Percentiles rank a stretch among this genome's conserved stretches.
Conservation (phyloP, 1,284 basidiomycete genomes). For the Puccinia triticina region DNA sequence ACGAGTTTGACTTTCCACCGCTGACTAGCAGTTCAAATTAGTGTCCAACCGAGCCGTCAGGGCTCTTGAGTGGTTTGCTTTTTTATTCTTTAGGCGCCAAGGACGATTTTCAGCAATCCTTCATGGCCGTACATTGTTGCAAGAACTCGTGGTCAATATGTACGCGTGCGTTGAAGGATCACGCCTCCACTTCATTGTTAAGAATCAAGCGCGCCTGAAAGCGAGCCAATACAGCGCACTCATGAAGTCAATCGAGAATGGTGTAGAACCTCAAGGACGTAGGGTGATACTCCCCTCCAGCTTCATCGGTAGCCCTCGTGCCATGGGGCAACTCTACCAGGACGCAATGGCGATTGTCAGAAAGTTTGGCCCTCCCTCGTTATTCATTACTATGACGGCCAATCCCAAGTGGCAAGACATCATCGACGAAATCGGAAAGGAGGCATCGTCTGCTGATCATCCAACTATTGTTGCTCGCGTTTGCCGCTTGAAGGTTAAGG, state of each 20-base stretch:
- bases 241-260: not conserved
- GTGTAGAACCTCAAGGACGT: too few relatives aligned
- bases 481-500: slow-evolving; percentile 63
- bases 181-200: not conserved
- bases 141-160: slow-evolving; percentile 15
- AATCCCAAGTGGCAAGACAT: too few relatives aligned
- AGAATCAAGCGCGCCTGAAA: not conserved
- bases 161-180: not conserved
- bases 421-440: not conserved
- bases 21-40: not conserved
- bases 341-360: too few relatives aligned
- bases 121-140: not conserved
- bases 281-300: too few relatives aligned
- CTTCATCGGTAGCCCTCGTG: too few relatives aligned
- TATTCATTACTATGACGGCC: slow-evolving; percentile 7
- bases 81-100: not conserved
- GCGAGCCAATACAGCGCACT: not conserved
- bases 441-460: slow-evolving; percentile 57
- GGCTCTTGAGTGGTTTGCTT: slow-evolving; percentile 5
- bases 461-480: slow-evolving; percentile 64
- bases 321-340: too few relatives aligned
- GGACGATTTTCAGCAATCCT: not conserved
- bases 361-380: not conserved
- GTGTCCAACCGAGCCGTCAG: not conserved
- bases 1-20: not conserved